These are phyloP conservation scores for Xylaria sp. DNA, from an alignment of 2,329 filamentous ascomycete species.

Conservation along the genomic window DNA sequence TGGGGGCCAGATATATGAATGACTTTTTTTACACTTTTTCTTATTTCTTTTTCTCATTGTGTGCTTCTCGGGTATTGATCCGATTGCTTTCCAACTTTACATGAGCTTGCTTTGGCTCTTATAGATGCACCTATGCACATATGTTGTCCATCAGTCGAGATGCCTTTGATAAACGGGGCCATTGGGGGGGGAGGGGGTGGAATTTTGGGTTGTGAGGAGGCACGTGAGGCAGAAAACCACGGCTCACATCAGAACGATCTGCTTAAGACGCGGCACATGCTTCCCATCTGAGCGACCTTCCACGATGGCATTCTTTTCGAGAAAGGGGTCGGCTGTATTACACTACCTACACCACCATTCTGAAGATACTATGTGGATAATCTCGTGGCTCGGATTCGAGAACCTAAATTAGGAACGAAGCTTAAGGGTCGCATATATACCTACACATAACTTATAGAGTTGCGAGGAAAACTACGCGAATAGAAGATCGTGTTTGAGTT, in stretches of 20 bases:
- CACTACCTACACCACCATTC: constrained; percentile 4
- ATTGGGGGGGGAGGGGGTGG: constrained; percentile 4
- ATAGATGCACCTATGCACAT: constrained; percentile 15
- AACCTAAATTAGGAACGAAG: constrained; percentile 14
- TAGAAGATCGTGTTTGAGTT: not conserved
- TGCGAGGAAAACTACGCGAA: constrained; percentile 14
- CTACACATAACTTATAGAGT: constrained; percentile 1
- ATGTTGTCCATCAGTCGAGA: constrained; percentile 21
- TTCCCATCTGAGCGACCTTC: constrained; percentile 18
- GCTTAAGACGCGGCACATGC: constrained; percentile 16
- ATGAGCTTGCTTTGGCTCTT: constrained; percentile 20
- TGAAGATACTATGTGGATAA: constrained; percentile 8
- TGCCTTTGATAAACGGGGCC: constrained; percentile 10
- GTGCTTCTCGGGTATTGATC: not conserved
- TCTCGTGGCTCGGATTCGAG: constrained; percentile 20
- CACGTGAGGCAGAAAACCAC: constrained; percentile 20
- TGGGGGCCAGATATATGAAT: not conserved
- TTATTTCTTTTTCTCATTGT: not conserved
- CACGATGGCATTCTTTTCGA: constrained; percentile 7
- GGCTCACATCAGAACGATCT: constrained; percentile 28
- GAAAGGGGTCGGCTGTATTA: not conserved
- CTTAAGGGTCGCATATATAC: constrained; percentile 21
- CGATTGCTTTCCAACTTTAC: not conserved
- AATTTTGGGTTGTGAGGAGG: constrained; percentile 13
- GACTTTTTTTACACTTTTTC: not conserved